Base-by-base conservation (phyloP, 1,139 yeast species). In the Geotrichum phurueaensis region DNA sequence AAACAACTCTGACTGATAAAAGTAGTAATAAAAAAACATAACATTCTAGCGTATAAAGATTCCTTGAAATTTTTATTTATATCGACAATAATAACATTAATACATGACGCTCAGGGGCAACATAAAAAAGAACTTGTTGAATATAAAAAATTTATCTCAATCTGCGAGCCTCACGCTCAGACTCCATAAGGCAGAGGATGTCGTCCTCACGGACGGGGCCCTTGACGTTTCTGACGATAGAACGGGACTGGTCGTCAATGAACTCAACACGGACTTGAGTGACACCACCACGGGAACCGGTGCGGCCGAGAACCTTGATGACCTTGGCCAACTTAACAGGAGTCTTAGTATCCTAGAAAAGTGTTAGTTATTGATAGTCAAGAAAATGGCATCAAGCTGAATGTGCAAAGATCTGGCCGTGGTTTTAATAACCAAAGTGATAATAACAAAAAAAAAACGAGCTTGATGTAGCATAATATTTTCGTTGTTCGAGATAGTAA, bases 241-340 rank as follows among this genome's bases (percentile, higher is more conserved):
- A 89, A 87, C 98, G 91, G 80, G 96, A 84, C 76, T 96, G 83
- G 80, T 94, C 98, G 81, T 92, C 98, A 80, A 94, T 86, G 88
- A 94, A 94, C 83, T 94, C 98, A 76, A 94, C 98, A 83, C 99
- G 92, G 80, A 94, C 98, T 84, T 94, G 99, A 82, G 98, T 94
- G 82, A 94, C 99, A 87, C 97, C 98, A 87, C 99, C 99, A 85
- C 98, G 92, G 79, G 97, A 92, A 79, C 97, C 98, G 86, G 98
- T 92, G 84, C 98, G 91, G 80, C 98, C 98, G 81, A 94, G 87
- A 81, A 94, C 98, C 86, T 94, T 94, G 84, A 89, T 91, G 79
- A 94, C 98, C 85, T 91, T 92, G 80, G 98, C 99, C 82, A 94
- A 89, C 83, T 96, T 94, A 77, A 92, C 97, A 80, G 96, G 97